Base-by-base conservation (phyloP, 2,329 filamentous ascomycete species). In the Ophiosphaerella narmari region DNA sequence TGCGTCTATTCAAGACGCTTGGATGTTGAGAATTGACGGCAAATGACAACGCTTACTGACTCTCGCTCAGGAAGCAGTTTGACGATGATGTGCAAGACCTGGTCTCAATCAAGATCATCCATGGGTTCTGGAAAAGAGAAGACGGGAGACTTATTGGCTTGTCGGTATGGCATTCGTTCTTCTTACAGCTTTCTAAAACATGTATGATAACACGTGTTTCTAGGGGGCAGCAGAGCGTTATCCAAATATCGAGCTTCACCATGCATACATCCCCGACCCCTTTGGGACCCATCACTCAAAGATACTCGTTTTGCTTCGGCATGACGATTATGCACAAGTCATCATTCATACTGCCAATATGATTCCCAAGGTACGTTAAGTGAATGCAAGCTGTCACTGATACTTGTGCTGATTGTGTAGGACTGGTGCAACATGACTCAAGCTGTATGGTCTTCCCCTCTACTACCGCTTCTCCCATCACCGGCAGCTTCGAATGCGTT, bases 371-470 rank as follows among this genome's bases (percentile, higher is more conserved):
- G 41, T 43, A 36, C 16, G 33, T 36, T 1, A 14, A 31, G 3
- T 6, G n/a, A 16, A 26, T 43, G 3, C 7, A 23, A 35, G 3
- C 3, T 14, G 11, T 8, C 18, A 24, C 2, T 18, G 23, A 13
- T 21, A 36, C 32, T 21, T 14, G 12, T 29, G 16, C 41, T 43
- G 21, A 43, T 11, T 8, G 4, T 36, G 4, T 8, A 43, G 47
- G 91, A 96, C 70, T 96, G 91, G 91, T 82, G 79, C 1, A 94
- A 94, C 60, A 89, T 96, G 88, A 89, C 86, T 1, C 91, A 96
- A 69, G 90, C 85, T 1, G 82, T 89, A 5, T 96, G 91, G 91
- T 79, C 76, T 42, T 93, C 90, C 0, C 90, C 90, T 0, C 67
- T 83, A 1, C 82, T 96, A 1, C 86, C 88, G 1, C 72, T 82